Percentiles rank a stretch among this genome's conserved stretches.
Conservation (phyloP, 306 rosid genomes). For the Comarum palustre region DNA sequence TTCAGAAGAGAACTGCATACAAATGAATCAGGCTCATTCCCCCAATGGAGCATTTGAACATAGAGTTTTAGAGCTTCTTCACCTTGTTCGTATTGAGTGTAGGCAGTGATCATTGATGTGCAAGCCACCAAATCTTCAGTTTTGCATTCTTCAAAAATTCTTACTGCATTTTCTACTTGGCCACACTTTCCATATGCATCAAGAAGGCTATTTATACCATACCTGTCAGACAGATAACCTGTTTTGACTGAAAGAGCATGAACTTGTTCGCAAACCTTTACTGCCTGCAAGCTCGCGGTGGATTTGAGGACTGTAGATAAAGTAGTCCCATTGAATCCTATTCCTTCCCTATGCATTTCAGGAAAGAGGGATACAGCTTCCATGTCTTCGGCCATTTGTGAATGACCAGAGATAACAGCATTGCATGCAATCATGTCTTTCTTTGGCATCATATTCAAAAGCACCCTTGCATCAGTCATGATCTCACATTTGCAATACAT, state of each 20-base stretch:
- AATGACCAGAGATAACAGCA: constrained; percentile 68
- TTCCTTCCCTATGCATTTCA: constrained; percentile 45
- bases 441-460: constrained; percentile 49
- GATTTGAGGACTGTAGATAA: constrained; percentile 77
- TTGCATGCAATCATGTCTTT: constrained; percentile 67
- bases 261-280: constrained; percentile 54
- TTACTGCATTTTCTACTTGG: constrained; percentile 50
- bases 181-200: constrained; percentile 75
- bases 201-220: constrained; percentile 78
- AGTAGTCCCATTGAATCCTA: constrained; percentile 72
- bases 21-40: constrained; percentile 63
- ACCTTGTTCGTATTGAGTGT: constrained; percentile 71
- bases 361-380: constrained; percentile 58
- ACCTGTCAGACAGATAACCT: constrained; percentile 61
- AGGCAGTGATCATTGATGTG: constrained; percentile 87
- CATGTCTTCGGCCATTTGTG: constrained; percentile 54
- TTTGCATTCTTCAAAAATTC: constrained; percentile 58
- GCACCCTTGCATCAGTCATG: constrained; percentile 66
- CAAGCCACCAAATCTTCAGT: constrained; percentile 80
- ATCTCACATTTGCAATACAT: constrained; percentile 74
- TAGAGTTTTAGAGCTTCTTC: constrained; percentile 81
- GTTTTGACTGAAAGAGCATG: constrained; percentile 67
- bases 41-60: constrained; percentile 54
- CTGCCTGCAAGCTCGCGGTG: constrained; percentile 53
- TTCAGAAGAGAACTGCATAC: constrained; percentile 86